Conservation (phyloP, 257 asterid species). For the Salvia splendens region DNA sequence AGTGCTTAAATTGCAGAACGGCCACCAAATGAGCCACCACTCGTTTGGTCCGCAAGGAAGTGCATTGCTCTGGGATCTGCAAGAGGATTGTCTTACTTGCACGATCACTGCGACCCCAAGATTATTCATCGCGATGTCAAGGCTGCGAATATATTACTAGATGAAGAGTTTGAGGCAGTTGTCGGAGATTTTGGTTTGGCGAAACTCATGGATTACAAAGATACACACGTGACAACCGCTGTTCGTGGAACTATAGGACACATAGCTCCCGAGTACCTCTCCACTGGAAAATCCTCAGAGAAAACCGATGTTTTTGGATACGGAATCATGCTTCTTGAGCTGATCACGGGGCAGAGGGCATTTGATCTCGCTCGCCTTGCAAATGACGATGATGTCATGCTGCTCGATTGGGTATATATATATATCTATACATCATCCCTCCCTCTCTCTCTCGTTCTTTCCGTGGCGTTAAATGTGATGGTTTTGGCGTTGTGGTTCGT, state of each 20-base stretch:
- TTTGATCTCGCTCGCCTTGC: slow-evolving; percentile 64
- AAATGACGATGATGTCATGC: slow-evolving; percentile 60
- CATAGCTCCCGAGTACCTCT: slow-evolving; percentile 60
- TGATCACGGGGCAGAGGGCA: slow-evolving; percentile 60
- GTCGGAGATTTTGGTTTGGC: slow-evolving; percentile 70
- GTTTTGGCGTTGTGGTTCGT: background rate
- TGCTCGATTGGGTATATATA: slow-evolving; percentile 50
- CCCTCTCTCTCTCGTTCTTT: slow-evolving; percentile 2
- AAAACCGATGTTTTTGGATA: slow-evolving; percentile 63
- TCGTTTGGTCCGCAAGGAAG: slow-evolving; percentile 55
- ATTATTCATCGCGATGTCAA: slow-evolving; percentile 62
- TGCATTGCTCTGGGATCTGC: slow-evolving; percentile 61
- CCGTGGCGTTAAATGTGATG: background rate
- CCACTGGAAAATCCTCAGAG: slow-evolving; percentile 64
- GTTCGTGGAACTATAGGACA: slow-evolving; percentile 67
- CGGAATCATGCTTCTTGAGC: slow-evolving; percentile 64
- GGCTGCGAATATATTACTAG: slow-evolving; percentile 58
- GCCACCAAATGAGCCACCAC: slow-evolving; percentile 52
- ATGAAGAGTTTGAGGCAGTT: slow-evolving; percentile 63
- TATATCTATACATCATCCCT: background rate
- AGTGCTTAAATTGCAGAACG: slow-evolving; percentile 42
- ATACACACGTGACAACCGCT: slow-evolving; percentile 63
- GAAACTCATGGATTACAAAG: slow-evolving; percentile 60
- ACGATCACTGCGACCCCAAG: slow-evolving; percentile 64
- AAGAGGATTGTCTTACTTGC: slow-evolving; percentile 54